Conservation (phyloP, 2,329 filamentous ascomycete genomes). For the Ascochyta pisi region DNA sequence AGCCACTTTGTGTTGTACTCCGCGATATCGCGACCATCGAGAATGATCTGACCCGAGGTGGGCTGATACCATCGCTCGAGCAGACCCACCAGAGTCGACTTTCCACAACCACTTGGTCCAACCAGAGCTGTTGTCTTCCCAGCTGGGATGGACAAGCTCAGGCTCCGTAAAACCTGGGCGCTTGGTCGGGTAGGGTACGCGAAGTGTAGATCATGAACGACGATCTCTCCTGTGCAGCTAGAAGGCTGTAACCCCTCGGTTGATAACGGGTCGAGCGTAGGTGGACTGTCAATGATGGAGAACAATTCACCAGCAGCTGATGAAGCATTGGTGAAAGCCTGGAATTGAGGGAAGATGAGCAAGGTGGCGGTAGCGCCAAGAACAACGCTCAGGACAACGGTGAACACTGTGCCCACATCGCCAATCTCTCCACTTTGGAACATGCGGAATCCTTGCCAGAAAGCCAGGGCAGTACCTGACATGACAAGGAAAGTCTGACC, state of each 20-base stretch:
- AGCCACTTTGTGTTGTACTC: constrained; percentile 86
- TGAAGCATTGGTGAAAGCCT: constrained; percentile 59
- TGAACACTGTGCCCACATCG: constrained; percentile 62
- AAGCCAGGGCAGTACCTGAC: constrained; percentile 33
- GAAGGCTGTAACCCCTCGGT: constrained; percentile 4
- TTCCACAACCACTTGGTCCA: constrained; percentile 77
- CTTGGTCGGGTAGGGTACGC: constrained; percentile 88
- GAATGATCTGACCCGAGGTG: constrained; percentile 43
- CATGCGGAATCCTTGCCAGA: constrained; percentile 58
- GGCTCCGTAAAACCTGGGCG: constrained; percentile 58
- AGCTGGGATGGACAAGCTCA: constrained; percentile 57
- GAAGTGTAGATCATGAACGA: constrained; percentile 94
- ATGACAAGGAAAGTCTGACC: constrained; percentile 16
- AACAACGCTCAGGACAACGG: constrained; percentile 48
- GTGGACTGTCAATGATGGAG: constrained; percentile 73
- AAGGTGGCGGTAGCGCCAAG: constrained; percentile 45
- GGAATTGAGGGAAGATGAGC: constrained; percentile 78
- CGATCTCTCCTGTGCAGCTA: constrained; percentile 77
- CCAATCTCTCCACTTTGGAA: constrained; percentile 59
- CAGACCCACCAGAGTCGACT: constrained; percentile 87
- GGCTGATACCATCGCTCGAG: constrained; percentile 89
- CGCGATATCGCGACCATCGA: constrained; percentile 65
- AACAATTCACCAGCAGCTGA: constrained; percentile 25
- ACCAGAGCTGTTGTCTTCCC: constrained; percentile 76
- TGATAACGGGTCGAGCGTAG: constrained; percentile 68